phyloP scores from a whole-genome alignment of 495 filamentous ascomycete species.

The Tirmania nivea region DNA sequence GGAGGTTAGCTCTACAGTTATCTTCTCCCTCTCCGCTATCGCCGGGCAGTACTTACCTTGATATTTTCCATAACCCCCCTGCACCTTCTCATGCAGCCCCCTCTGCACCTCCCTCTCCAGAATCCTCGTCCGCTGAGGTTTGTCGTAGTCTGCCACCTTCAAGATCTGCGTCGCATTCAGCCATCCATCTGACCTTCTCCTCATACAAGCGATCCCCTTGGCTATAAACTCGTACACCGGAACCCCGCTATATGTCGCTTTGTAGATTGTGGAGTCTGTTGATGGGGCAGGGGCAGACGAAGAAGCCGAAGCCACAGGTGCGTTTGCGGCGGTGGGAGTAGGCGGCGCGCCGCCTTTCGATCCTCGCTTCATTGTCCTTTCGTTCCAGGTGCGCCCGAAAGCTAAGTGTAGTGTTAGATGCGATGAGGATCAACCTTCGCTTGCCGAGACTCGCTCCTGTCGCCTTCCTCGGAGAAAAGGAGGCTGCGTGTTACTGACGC shows the following conservation, averaged over 20 bases:
- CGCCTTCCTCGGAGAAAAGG: too few relatives aligned
- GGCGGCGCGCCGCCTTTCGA: too few relatives aligned
- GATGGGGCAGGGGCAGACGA: not conserved
- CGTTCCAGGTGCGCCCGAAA: too few relatives aligned
- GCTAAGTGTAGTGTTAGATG: too few relatives aligned
- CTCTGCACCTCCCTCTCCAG: constrained; percentile 94
- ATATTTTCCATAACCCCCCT: constrained; percentile 97
- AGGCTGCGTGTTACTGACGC: too few relatives aligned
- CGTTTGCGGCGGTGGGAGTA: too few relatives aligned
- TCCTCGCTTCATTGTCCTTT: too few relatives aligned
- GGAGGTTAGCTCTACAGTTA: constrained; percentile 26
- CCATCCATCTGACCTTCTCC: constrained; percentile 68
- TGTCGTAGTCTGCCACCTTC: constrained; percentile 65
- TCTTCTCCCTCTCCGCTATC: constrained; percentile 1
- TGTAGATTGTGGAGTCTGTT: constrained; percentile 8
- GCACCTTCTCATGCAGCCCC: constrained; percentile 87
- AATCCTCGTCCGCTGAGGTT: constrained; percentile 81
- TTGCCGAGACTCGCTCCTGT: too few relatives aligned
- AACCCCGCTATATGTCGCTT: constrained; percentile 20
- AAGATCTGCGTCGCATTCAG: constrained; percentile 93
- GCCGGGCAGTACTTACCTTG: constrained; percentile 37
- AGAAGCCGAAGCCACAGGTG: not conserved
- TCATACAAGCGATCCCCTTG: constrained; percentile 46
- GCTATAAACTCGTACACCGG: constrained; percentile 18
- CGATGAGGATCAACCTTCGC: too few relatives aligned